A percentile compares a stretch with the other conserved stretches of the same genome.
phyloP scores from a whole-genome alignment of 2,329 filamentous ascomycete genomes.

The Diaporthe velutina region DNA sequence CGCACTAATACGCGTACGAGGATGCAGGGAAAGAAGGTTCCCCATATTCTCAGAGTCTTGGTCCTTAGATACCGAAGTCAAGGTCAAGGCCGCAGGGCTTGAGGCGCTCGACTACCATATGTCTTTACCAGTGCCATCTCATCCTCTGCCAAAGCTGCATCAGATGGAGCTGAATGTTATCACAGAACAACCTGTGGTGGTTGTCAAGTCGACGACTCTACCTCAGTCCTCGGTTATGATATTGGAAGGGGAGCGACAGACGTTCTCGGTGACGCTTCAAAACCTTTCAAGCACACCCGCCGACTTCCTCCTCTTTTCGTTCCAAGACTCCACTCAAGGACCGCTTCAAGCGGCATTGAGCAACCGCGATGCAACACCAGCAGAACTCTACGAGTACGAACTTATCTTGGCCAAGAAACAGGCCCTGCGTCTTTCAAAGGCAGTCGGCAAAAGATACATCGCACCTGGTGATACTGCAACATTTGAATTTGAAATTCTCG shows the following conservation, averaged over 20 bases:
- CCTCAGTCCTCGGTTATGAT: conserved; percentile 92
- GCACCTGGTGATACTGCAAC: conserved; percentile 75
- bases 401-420: conserved; percentile 81
- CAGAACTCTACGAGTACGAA: conserved; percentile 89
- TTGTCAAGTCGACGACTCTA: conserved; percentile 81
- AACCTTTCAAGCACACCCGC: conserved; percentile 84
- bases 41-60: conserved; percentile 85
- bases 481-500: conserved; percentile 87
- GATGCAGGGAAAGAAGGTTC: conserved; percentile 86
- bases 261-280: conserved; percentile 82
- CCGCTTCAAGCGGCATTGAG: conserved; percentile 81
- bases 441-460: conserved; percentile 70
- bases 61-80: conserved; percentile 76
- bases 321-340: conserved; percentile 87
- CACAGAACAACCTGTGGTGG: conserved; percentile 80
- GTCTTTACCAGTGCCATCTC: conserved; percentile 51
- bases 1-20: conserved; percentile 82
- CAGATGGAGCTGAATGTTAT: conserved; percentile 80
- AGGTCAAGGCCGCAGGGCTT: conserved; percentile 82
- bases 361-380: conserved; percentile 81
- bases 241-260: conserved; percentile 86
- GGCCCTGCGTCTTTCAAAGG: conserved; percentile 70
- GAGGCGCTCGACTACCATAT: conserved; percentile 65
- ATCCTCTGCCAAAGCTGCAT: conserved; percentile 57
- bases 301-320: conserved; percentile 88